A percentile compares a stretch with the other conserved stretches of the same genome.
Evolutionary conservation across 129 eudicot genomes (phyloP).

Genomic region (Ambrosia artemisiifolia): DNA sequence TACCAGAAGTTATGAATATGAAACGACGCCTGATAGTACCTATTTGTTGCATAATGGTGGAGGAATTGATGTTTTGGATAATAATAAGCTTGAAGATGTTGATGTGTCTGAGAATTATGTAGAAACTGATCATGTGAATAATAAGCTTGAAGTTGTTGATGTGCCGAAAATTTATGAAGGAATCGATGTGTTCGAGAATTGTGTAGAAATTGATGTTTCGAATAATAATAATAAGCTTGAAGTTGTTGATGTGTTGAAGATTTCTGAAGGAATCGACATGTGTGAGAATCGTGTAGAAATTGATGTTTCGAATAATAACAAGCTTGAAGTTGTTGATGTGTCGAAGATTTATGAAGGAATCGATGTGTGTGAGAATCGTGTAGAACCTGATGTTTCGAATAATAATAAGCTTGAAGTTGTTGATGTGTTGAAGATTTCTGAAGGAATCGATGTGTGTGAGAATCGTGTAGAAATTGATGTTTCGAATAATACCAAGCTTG

Average conservation of each 20-base stretch:
- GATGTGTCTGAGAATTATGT: neutral
- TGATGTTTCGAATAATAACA: neutral
- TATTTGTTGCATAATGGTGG: neutral
- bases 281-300: neutral
- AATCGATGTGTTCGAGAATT: neutral
- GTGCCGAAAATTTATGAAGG: neutral
- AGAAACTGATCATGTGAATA: neutral
- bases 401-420: too few species aligned
- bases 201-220: conserved; percentile 5
- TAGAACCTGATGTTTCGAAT: conserved; percentile 4
- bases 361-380: too few species aligned
- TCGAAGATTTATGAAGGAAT: too few species aligned
- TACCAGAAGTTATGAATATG: neutral
- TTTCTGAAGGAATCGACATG: neutral
- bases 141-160: neutral
- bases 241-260: neutral
- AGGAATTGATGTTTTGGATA: conserved; percentile 3
- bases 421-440: too few species aligned
- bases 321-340: neutral
- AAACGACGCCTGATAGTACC: neutral
- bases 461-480: conserved; percentile 7
- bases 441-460: too few species aligned
- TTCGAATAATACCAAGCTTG: neutral
- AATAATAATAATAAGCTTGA: conserved; percentile 9
- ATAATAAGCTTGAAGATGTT: neutral